Conservation (phyloP, 2,329 filamentous ascomycete species). For the Pestalotiopsis sp. region DNA sequence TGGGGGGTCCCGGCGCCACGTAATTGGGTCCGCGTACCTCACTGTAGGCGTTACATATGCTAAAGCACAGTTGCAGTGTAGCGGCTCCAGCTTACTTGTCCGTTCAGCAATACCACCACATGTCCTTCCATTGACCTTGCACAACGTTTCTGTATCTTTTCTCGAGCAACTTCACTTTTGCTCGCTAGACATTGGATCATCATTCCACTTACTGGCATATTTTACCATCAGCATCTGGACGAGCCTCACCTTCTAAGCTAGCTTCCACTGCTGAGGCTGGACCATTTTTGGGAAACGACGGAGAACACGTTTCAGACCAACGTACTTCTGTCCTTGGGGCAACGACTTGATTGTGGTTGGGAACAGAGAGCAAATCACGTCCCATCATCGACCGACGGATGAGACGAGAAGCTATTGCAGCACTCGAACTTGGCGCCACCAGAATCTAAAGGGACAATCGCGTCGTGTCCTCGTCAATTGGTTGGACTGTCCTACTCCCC, state of each 20-base stretch:
- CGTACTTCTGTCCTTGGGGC: not conserved
- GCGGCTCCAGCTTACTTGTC: not conserved
- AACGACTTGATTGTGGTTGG: not conserved
- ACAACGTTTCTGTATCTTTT: not conserved
- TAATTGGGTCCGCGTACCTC: not conserved
- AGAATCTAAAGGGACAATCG: not conserved
- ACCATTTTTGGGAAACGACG: not conserved
- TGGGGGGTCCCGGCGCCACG: not conserved
- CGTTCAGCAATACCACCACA: not conserved
- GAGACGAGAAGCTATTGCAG: not conserved
- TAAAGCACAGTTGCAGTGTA: too few species aligned
- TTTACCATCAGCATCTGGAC: not conserved
- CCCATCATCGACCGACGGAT: not conserved
- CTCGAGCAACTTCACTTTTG: not conserved
- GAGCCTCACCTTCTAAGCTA: not conserved
- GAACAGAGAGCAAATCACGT: not conserved
- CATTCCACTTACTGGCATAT: not conserved
- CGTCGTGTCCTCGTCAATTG: not conserved
- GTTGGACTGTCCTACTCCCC: not conserved
- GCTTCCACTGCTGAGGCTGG: not conserved
- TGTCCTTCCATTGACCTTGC: not conserved
- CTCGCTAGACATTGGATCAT: not conserved
- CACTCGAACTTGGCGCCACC: not conserved
- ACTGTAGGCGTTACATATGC: too few species aligned
- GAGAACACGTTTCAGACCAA: conserved; percentile 11